Base-by-base conservation (phyloP, 108 stramenopile genomes). In the Schizochytrium sp. region DNA sequence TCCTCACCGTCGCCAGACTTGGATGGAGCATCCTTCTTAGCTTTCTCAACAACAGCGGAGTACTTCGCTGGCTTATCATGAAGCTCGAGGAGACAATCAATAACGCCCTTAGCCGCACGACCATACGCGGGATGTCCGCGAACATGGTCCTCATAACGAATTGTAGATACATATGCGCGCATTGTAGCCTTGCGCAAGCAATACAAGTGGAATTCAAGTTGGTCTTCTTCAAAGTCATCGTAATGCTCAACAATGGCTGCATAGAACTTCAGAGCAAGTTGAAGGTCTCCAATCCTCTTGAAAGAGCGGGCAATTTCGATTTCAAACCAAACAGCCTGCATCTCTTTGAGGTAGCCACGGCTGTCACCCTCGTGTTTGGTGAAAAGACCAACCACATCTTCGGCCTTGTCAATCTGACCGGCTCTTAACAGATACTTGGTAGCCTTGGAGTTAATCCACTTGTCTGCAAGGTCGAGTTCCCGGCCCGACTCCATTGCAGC, bases 261-360 rank as follows among this genome's bases (percentile, higher is more conserved):
- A 38, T 76, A 89, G 28, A 83, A 96, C 89, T 97, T 96, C 57
- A 99, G 89, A 53, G 93, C 93, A 61, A 60, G 38, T 0, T 87
- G 93, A 42, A 89, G 10, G 72, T 89, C 47, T 15, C 49, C 49
- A 17, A 40, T 53, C 44, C 42, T 13, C 57, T 50, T 46, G 60
- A 64, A 87, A 15, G 92, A 94, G 60, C 95, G 94, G 3, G 96
- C 99, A 56, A 97, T 92, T 87, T 98, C 98, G 45, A 98, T 92
- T 91, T 98, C 98, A 89, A 96, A 99, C 99, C 99, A 99, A 72
- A 95, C 94, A 90, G 96, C 97, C 93, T 99, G 99, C 97, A 99
- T 97, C 87, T 99, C 98, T 90, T 91, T 97, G 87, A 99, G 93
- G 89, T 97, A 96, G 89, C 95, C 94, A 87, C 96, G 96, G 2